Base-by-base conservation (phyloP, 2,329 filamentous ascomycete species). In the Apiospora sp. region DNA sequence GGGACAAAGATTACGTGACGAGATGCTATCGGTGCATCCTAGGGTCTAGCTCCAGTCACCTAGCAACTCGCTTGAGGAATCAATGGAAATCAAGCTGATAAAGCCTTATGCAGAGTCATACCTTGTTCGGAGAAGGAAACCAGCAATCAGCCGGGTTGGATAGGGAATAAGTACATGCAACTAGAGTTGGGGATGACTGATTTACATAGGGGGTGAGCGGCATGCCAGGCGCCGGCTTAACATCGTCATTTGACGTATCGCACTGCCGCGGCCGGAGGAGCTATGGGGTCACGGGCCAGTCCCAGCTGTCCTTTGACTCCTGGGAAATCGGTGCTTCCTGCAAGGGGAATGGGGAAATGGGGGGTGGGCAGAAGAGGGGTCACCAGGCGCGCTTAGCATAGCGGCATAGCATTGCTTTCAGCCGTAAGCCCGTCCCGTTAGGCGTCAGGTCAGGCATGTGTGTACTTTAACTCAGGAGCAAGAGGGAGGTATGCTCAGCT, bases 231-330 rank as follows among this genome's bases (percentile, higher is more conserved):
- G 37, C 64, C 37, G 37, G 54, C 37, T 43, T 27, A 27, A 58
- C 54, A 58, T 64, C 69, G 69, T 71, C 69, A 71, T 71, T 49
- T 71, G 69, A 71, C 69, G 27, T 68, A 37, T 68, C 44, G 24
- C 67, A 68, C 41, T 27, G 44, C 41, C 41, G 67, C 43, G 30
- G 58, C 34, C 34, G 54, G 54, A 61, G 30, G 27, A 41, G 34
- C 58, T 64, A 64, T 41, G 10, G 58, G 58, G 67, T 68, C 67
- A 68, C 67, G 67, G 67, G 67, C 67, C 67, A 68, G 67, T 41
- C 22, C 34, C 58, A 64, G 58, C 58, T 64, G 58, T 41, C 22
- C 34, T n/a, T 64, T 24, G 30, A 41, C 58, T 24, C 19, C 34
- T 41, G 16, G 16, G 54, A 37, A 22, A 22, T 61, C 8, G 54